Conservation (phyloP, 2,329 filamentous ascomycete species). For the Aspergillus latus region DNA sequence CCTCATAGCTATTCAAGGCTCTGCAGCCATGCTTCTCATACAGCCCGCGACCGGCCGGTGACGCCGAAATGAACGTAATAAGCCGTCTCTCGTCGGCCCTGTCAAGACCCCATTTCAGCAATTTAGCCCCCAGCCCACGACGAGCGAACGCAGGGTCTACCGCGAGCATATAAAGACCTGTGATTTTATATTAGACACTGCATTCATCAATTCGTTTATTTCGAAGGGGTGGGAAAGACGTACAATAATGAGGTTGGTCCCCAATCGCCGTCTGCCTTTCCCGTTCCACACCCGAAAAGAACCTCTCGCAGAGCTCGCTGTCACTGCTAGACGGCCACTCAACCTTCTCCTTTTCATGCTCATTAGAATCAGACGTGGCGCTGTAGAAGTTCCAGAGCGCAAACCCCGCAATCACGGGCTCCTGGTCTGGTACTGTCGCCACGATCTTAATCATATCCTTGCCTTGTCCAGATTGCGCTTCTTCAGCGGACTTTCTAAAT, state of each 20-base stretch:
- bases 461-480: not conserved
- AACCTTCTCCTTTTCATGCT: not conserved
- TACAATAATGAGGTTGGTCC: constrained; percentile 13
- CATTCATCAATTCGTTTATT: no score
- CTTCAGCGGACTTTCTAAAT: not conserved
- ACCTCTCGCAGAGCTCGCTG: constrained; percentile 8
- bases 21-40: constrained; percentile 14
- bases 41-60: constrained; percentile 8
- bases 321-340: constrained; percentile 13
- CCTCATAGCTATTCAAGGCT: constrained; percentile 10
- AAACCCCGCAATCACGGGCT: constrained; percentile 6
- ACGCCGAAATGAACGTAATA: constrained; percentile 10
- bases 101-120: constrained; percentile 14
- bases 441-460: constrained; percentile 8
- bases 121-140: constrained; percentile 5
- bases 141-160: constrained; percentile 12
- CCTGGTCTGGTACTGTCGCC: not conserved
- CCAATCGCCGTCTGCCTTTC: constrained; percentile 5
- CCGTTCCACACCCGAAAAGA: not conserved
- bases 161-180: constrained; percentile 15
- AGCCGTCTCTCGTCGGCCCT: constrained; percentile 11
- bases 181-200: not conserved
- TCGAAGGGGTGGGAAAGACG: not conserved
- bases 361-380: not conserved
- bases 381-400: constrained; percentile 10